phyloP scores from a whole-genome alignment of 1,284 basidiomycete species.

The Acaromyces ingoldii region DNA sequence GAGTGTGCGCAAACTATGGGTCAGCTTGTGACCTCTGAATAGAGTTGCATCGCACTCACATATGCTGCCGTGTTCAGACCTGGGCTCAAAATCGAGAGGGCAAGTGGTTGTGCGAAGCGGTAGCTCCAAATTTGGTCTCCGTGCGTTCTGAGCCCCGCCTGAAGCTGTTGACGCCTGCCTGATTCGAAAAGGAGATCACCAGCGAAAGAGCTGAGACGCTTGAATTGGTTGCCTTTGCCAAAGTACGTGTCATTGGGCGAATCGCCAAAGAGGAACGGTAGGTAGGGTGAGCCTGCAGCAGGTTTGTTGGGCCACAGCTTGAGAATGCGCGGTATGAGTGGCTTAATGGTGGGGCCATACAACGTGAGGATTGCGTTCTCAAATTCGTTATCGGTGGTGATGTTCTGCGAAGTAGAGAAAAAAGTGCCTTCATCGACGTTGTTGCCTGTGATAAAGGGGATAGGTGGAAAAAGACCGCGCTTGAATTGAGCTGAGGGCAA shows the following conservation, averaged over 20 bases:
- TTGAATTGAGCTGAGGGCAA: conserved; percentile 17
- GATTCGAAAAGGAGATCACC: conserved; percentile 1
- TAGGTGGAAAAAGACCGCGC: conserved; percentile 18
- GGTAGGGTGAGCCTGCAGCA: neutral
- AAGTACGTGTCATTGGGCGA: neutral
- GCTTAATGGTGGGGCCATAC: neutral
- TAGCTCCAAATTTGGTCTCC: conserved; percentile 3
- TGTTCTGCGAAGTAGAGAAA: conserved; percentile 3
- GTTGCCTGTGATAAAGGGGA: conserved; percentile 28
- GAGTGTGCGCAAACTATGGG: too few relatives aligned
- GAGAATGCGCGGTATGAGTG: neutral
- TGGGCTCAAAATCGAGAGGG: neutral
- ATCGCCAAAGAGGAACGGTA: neutral
- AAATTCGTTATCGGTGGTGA: neutral
- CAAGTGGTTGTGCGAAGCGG: neutral
- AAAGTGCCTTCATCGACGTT: conserved; percentile 24
- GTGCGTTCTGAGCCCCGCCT: neutral
- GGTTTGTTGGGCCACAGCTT: neutral
- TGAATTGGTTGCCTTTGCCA: neutral
- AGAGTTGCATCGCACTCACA: too few relatives aligned
- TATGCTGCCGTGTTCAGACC: too few relatives aligned
- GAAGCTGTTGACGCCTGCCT: neutral
- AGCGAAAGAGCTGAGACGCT: neutral
- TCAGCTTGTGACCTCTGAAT: too few relatives aligned
- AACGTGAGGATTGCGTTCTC: neutral